A percentile compares a stretch with the other conserved stretches of the same genome.
phyloP scores from a whole-genome alignment of 306 rosid species.

The Erythrophleum fordii region DNA sequence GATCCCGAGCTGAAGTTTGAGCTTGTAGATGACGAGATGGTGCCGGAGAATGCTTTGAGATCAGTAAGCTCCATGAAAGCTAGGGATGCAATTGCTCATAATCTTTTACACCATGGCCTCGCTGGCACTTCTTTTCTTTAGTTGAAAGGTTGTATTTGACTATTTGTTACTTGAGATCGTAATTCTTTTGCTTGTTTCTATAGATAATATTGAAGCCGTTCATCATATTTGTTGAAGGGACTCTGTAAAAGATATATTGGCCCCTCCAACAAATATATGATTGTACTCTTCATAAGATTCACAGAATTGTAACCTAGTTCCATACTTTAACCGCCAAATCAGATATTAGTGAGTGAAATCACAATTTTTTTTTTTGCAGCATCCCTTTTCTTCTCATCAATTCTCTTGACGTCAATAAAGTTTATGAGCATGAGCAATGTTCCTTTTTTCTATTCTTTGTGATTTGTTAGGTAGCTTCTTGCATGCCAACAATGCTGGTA shows the following conservation, averaged over 20 bases:
- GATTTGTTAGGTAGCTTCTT: background rate
- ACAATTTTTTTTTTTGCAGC: background rate
- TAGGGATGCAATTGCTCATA: constrained; percentile 85
- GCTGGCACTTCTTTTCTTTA: constrained; percentile 77
- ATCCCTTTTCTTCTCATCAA: background rate
- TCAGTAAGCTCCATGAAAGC: constrained; percentile 63
- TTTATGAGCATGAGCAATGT: background rate
- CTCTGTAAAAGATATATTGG: constrained; percentile 45
- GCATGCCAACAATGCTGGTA: background rate
- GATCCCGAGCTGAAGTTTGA: constrained; percentile 53
- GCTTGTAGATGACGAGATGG: constrained; percentile 68
- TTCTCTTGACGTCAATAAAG: background rate
- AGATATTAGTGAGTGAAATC: constrained; percentile 18
- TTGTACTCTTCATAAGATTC: constrained; percentile 36
- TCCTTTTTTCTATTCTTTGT: background rate
- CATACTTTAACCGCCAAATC: constrained; percentile 22
- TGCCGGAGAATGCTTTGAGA: constrained; percentile 62
- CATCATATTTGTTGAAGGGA: constrained; percentile 49
- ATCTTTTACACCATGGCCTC: constrained; percentile 89
- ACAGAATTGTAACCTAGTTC: constrained; percentile 28
- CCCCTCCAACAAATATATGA: constrained; percentile 45
- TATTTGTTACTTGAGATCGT: background rate
- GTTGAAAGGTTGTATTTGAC: constrained; percentile 7
- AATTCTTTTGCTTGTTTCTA: constrained; percentile 47
- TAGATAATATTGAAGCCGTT: constrained; percentile 32